Base-by-base conservation (phyloP, 805 yeast species). In the Starmerella lactis-condensi region DNA sequence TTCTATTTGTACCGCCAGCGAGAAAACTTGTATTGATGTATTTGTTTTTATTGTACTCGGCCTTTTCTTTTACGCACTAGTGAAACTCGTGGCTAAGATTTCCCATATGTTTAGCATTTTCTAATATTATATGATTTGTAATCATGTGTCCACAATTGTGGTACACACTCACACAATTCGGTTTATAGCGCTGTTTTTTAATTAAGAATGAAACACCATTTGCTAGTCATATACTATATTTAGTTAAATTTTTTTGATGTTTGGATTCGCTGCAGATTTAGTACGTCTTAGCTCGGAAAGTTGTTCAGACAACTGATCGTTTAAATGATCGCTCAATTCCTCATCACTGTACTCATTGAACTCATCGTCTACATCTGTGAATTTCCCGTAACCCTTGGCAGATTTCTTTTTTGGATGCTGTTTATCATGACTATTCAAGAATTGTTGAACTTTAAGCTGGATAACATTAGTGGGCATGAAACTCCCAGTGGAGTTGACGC, bases 381-480 rank as follows among this genome's bases (percentile, higher is more conserved):
- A 77, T 47, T 69, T 68, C 6, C 93, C 93, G 51, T 82, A 81
- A 0, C 93, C 93, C 4, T 61, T 52, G 0, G 93, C 93, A 0
- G 85, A 71, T 43, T 67, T 72, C 12, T 54, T 48, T 0, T 65
- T 55, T 3, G 65, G 65, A 9, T 66, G 64, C 26, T 50, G 45
- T 9, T 45, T 41, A 13, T 41, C 31, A 16, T 50, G 41, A 33
- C 43, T 42, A 19, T 25, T 32, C 24, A 54, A 41, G 21, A 51
- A 47, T 22, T 41, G 39, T 20, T 52, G 48, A 17, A 54, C 51
- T 19, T 59, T 48, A 46, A 45, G 50, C 47, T 42, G 62, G 33
- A 48, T 52, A 38, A 47, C 47, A 47, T 37, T 57, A 44, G 38
- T 26, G 10, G 50, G 50, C 36, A 30, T 23, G 42, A 40, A 37